Evolutionary conservation across 2,329 filamentous ascomycete genomes (phyloP), one percentile per base, ranked within the genome.

Genomic region (Fusarium paranaense): DNA sequence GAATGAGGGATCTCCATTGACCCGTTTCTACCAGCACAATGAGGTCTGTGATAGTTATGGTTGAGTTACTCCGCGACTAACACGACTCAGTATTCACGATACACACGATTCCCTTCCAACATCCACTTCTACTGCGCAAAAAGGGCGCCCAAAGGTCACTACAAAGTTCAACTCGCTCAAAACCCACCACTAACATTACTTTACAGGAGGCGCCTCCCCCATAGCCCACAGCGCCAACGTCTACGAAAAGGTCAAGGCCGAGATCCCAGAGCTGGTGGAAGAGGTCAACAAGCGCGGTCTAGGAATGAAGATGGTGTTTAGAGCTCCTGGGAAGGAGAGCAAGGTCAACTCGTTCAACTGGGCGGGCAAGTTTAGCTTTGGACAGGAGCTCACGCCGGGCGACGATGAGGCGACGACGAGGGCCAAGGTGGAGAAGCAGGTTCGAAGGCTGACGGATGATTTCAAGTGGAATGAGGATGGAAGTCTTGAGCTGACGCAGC

Each of bases 51-150:
- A 1, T 16, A 13, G n/a, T 0, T 2, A 5, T 35, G 1, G 13
- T 50, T 18, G 22, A 59, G 10, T 59, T 42, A 32, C 37, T 18
- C 37, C 14, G 8, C 16, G 18, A 27, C 56, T 62, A 25, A 61
- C 13, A 27, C 9, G 2, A 1, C 5, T 25, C 5, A 69, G 66
- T 69, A 72, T 25, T 72, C 67, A 7, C 57, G 70, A 37, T 72
- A 72, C n/a, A 72, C 70, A 1, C 64, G 67, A 2, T 72, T 72
- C 9, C 70, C 70, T 2, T 59, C 70, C 18, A 72, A 72, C 32
- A 72, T 72, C 10, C 70, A 72, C 9, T 72, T 72, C 54, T 72
- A 72, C 33, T 70, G 60, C 16, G 70, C 62, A 9, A 72, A 70
- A 14, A 72, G 62, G 10, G 70, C 70, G 9, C 67, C 70, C 2